These are phyloP conservation scores for Pseudogymnoascus sp. DNA, from an alignment of 2,329 filamentous ascomycete genomes.

Conservation along the genomic window DNA sequence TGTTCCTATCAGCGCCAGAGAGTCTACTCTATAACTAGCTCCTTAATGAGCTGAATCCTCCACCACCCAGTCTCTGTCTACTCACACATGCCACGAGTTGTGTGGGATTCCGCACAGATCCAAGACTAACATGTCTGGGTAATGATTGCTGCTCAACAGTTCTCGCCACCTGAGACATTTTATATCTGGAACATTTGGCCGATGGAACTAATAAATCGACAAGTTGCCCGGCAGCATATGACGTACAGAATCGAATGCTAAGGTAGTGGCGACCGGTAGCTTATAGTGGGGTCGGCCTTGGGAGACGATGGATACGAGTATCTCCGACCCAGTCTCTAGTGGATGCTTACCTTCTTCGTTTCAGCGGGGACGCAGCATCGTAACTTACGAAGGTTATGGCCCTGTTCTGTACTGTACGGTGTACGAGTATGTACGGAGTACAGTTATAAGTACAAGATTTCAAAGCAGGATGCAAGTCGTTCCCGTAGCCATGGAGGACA, in stretches of 20 bases:
- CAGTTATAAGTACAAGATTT: not conserved
- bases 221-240: not conserved
- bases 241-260: not conserved
- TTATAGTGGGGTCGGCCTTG: not conserved
- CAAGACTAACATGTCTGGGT: not conserved
- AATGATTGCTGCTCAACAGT: not conserved
- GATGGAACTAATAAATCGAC: slow-evolving; percentile 5
- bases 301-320: not conserved
- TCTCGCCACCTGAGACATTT: slow-evolving; percentile 7
- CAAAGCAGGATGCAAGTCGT: not conserved
- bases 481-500: not conserved
- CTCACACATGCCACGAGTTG: slow-evolving; percentile 6
- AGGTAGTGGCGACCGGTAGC: not conserved
- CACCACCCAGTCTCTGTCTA: not conserved
- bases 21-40: slow-evolving; percentile 1
- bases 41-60: not conserved
- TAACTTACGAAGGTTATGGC: not conserved
- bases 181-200: slow-evolving; percentile 6
- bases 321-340: slow-evolving; percentile 6
- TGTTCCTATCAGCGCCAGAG: slow-evolving; percentile 3
- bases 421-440: not conserved
- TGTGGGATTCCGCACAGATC: slow-evolving; percentile 6
- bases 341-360: slow-evolving; percentile 7
- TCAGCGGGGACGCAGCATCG: not conserved
- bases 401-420: not conserved